These are phyloP conservation scores for Colletotrichum eremochloae DNA, from an alignment of 2,329 filamentous ascomycete genomes.

Conservation along the genomic window DNA sequence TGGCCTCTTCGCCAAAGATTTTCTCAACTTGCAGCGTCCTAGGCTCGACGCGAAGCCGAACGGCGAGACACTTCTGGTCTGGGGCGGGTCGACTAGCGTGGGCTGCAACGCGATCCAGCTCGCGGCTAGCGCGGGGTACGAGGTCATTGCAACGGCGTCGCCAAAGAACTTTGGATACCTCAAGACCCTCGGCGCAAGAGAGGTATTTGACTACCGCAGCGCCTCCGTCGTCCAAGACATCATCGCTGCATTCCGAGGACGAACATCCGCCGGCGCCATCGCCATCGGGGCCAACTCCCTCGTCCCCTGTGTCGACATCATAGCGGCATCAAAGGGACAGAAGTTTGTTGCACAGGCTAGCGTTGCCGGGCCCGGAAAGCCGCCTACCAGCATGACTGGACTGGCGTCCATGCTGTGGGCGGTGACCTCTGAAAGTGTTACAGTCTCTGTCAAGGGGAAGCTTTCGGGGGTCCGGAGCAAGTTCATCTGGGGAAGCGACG, in stretches of 20 bases:
- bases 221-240: slow-evolving; percentile 50
- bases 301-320: slow-evolving; percentile 12
- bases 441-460: slow-evolving; percentile 43
- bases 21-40: slow-evolving; percentile 44
- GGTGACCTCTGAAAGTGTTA: not conserved
- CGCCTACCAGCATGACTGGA: not conserved
- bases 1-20: slow-evolving; percentile 46
- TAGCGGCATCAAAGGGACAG: slow-evolving; percentile 9
- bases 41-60: slow-evolving; percentile 36
- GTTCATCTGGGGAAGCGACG: slow-evolving; percentile 48
- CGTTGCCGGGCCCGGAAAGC: slow-evolving; percentile 10
- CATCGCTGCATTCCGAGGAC: slow-evolving; percentile 47
- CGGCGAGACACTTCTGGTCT: slow-evolving; percentile 50
- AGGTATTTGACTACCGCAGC: slow-evolving; percentile 60
- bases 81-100: slow-evolving; percentile 64
- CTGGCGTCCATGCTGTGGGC: slow-evolving; percentile 1
- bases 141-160: slow-evolving; percentile 59
- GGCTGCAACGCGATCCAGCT: slow-evolving; percentile 63
- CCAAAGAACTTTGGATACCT: slow-evolving; percentile 59
- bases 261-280: slow-evolving; percentile 41
- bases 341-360: slow-evolving; percentile 34
- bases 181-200: slow-evolving; percentile 57
- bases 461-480: slow-evolving; percentile 50
- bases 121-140: slow-evolving; percentile 57
- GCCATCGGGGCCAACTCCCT: slow-evolving; percentile 29